phyloP scores from a whole-genome alignment of 1,284 basidiomycete genomes.

The Sutorius eximius region DNA sequence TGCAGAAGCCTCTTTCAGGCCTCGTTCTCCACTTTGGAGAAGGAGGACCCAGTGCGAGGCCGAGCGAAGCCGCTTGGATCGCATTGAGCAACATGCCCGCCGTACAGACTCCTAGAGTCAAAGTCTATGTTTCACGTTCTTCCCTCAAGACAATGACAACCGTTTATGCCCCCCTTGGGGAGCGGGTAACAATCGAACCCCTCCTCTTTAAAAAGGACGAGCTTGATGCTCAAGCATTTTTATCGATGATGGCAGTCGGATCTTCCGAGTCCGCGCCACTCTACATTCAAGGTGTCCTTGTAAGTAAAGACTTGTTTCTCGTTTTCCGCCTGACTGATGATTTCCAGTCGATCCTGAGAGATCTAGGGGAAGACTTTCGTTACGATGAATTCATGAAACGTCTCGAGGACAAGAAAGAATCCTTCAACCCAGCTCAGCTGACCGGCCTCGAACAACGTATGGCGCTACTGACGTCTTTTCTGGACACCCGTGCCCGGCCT shows the following conservation, averaged over 20 bases:
- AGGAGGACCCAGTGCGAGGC: slow-evolving; percentile 53
- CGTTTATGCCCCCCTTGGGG: slow-evolving; percentile 55
- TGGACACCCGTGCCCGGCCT: slow-evolving; percentile 32
- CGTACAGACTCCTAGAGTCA: slow-evolving; percentile 48
- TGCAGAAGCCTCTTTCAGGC: slow-evolving; percentile 56
- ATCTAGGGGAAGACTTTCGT: slow-evolving; percentile 47
- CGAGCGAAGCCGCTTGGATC: slow-evolving; percentile 67
- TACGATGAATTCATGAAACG: slow-evolving; percentile 48
- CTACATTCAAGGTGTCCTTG: slow-evolving; percentile 64
- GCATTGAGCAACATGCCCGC: slow-evolving; percentile 40
- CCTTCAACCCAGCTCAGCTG: slow-evolving; percentile 54
- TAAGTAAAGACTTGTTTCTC: slow-evolving; percentile 31
- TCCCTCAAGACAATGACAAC: slow-evolving; percentile 59
- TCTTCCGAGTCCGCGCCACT: slow-evolving; percentile 60
- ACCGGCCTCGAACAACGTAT: slow-evolving; percentile 59
- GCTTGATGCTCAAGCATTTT: slow-evolving; percentile 63
- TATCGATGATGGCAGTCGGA: slow-evolving; percentile 67
- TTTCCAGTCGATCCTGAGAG: slow-evolving; percentile 42
- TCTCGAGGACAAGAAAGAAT: slow-evolving; percentile 47
- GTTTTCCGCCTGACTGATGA: slow-evolving; percentile 14
- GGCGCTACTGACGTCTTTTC: slow-evolving; percentile 53
- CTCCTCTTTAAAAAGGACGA: slow-evolving; percentile 60
- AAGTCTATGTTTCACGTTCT: slow-evolving; percentile 62
- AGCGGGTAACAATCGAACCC: slow-evolving; percentile 51
- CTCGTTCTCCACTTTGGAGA: slow-evolving; percentile 71